Conservation (phyloP, 164 flowering plant species). For the Umbilicus rupestris region DNA sequence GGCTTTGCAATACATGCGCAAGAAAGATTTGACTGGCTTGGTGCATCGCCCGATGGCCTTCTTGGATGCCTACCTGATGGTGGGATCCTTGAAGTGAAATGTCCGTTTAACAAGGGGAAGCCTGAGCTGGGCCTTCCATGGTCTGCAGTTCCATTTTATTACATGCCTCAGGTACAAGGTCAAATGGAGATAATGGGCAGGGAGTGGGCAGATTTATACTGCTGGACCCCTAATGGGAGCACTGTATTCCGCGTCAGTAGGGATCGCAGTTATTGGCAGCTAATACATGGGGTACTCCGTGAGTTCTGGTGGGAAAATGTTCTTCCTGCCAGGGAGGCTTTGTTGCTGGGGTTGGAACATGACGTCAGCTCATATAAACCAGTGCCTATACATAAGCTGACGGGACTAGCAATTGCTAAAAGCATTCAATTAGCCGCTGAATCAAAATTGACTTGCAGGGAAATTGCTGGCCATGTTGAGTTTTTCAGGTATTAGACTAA, state of each 20-base stretch:
- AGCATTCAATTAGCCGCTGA: slow-evolving; percentile 63
- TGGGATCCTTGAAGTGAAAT: slow-evolving; percentile 94
- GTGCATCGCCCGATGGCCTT: slow-evolving; percentile 97
- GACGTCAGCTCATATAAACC: slow-evolving; percentile 47
- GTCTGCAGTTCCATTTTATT: slow-evolving; percentile 74
- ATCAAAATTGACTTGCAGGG: slow-evolving; percentile 60
- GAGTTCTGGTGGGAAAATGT: slow-evolving; percentile 99
- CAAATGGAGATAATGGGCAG: slow-evolving; percentile 90
- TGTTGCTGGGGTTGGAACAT: slow-evolving; percentile 43
- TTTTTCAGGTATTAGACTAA: slow-evolving; percentile 26
- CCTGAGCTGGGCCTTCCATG: slow-evolving; percentile 81
- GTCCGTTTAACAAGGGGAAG: slow-evolving; percentile 90
- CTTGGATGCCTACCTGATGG: slow-evolving; percentile 53
- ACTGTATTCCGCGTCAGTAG: slow-evolving; percentile 63
- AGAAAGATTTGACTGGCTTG: slow-evolving; percentile 60
- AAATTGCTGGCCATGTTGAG: slow-evolving; percentile 74
- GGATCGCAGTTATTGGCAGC: slow-evolving; percentile 61
- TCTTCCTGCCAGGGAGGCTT: slow-evolving; percentile 74
- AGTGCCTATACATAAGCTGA: slow-evolving; percentile 47
- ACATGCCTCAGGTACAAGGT: slow-evolving; percentile 98
- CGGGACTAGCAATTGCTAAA: slow-evolving; percentile 50
- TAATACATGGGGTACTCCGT: slow-evolving; percentile 57
- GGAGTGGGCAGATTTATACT: slow-evolving; percentile 91
- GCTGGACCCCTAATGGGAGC: slow-evolving; percentile 95
- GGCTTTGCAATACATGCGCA: slow-evolving; percentile 73